Percentiles rank a stretch among this genome's conserved stretches.
Conservation (phyloP, 2,329 filamentous ascomycete genomes). For the Penicillium fuscoglaucum region DNA sequence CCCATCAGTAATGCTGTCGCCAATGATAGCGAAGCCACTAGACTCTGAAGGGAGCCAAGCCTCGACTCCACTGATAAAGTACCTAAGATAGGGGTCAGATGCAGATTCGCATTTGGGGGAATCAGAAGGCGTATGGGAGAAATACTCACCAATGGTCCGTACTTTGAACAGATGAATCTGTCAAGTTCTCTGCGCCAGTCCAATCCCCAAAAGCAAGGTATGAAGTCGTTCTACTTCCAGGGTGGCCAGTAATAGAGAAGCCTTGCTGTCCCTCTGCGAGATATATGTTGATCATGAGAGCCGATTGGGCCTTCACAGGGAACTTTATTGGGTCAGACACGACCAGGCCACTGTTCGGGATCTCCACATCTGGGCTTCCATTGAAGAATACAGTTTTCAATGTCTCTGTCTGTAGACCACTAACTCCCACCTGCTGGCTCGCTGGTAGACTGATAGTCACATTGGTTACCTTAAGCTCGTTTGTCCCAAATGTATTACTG, state of each 20-base stretch:
- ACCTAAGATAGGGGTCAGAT: slow-evolving; percentile 47
- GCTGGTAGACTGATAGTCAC: slow-evolving; percentile 59
- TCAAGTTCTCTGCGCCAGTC: slow-evolving; percentile 52
- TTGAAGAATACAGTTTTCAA: slow-evolving; percentile 60
- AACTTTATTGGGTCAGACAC: slow-evolving; percentile 65
- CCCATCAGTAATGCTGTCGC: slow-evolving; percentile 67
- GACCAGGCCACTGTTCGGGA: slow-evolving; percentile 58
- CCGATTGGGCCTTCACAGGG: slow-evolving; percentile 51
- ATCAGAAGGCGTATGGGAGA: neutral
- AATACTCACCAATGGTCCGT: slow-evolving; percentile 45
- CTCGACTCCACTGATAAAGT: slow-evolving; percentile 60
- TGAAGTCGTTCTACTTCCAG: slow-evolving; percentile 63
- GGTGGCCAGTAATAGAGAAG: slow-evolving; percentile 62
- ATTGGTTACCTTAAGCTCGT: slow-evolving; percentile 60
- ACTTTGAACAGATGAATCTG: slow-evolving; percentile 36
- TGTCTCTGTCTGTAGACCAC: slow-evolving; percentile 54
- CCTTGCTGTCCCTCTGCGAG: slow-evolving; percentile 57
- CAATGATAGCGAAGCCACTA: slow-evolving; percentile 56
- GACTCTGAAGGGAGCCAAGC: slow-evolving; percentile 50
- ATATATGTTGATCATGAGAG: slow-evolving; percentile 61
- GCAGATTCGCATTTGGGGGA: neutral
- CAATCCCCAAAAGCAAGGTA: slow-evolving; percentile 61
- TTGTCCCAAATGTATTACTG: slow-evolving; percentile 65
- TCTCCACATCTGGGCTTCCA: slow-evolving; percentile 51
- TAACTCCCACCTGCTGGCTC: slow-evolving; percentile 46